Evolutionary conservation across 768 basidiomycete species (phyloP), one percentile per base, ranked within the genome.

Genomic region (Gymnopilus dilepis): DNA sequence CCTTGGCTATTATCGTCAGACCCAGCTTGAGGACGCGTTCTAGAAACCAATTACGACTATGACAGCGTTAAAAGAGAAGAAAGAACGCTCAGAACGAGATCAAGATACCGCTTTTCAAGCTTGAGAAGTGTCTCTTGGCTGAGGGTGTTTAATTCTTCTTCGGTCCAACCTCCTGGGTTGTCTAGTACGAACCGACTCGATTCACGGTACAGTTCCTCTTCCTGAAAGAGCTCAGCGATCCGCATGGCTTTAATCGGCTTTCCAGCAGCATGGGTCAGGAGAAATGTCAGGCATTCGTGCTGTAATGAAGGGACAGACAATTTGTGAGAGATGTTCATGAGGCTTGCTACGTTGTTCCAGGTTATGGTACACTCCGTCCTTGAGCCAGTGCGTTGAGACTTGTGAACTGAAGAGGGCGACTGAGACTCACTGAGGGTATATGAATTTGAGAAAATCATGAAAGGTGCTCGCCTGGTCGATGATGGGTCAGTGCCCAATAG

Each of bases 21-120:
- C 94, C 94, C 9, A 98, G 86, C 72, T 97, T 97, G 64, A 97
- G 81, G 15, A 98, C 91, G 19, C 96, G 87, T 72, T 98, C 96
- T 19, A 97, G 83, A 76, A 97, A 97, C 95, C 95, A 97, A 56
- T 89, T 96, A 59, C 96, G 85, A 34, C 94, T 94, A 17, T 4
- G 3, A 50, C 56, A 17, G 15, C 40, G 33, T 21, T 22, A n/a
- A n/a, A n/a, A n/a, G 26, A 55, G 38, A 47, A 59, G 30, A 30
- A 48, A 26, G 24, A 42, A 19, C 6, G 13, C 30, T 12, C 37
- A 19, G 13, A n/a, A 38, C 33, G 37, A n/a, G 41, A 48, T n/a
- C 15, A 42, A 72, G 79, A 43, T 59, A 86, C 91, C 93, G 81
- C 73, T 93, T 94, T 75, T 97, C 95, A 24, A 98, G 84, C 70